These are phyloP conservation scores for Ogataea polymorpha DNA, from an alignment of 805 yeast genomes.

Conservation along the genomic window DNA sequence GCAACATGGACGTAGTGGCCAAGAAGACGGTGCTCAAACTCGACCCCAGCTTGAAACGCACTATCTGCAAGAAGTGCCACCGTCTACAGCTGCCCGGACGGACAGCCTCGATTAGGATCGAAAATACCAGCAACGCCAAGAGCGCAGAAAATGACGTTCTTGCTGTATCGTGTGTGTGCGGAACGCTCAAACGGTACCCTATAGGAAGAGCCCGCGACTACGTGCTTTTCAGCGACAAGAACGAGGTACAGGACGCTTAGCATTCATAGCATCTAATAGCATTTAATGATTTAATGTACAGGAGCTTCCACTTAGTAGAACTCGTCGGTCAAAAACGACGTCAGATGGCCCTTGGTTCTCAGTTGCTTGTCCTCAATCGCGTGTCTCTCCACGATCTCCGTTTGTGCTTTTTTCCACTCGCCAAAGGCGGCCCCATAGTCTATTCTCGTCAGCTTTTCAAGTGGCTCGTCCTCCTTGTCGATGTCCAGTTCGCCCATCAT, in stretches of 20 bases:
- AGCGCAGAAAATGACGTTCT: slow-evolving; percentile 43
- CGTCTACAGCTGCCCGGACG: slow-evolving; percentile 48
- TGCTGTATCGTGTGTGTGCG: slow-evolving; percentile 53
- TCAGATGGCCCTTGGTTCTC: slow-evolving; percentile 20
- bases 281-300: slow-evolving; percentile 3
- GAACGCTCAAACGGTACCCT: slow-evolving; percentile 52
- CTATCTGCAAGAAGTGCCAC: slow-evolving; percentile 66
- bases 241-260: background rate
- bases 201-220: slow-evolving; percentile 54
- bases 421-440: slow-evolving; percentile 59
- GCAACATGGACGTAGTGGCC: slow-evolving; percentile 57
- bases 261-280: slow-evolving; percentile 10
- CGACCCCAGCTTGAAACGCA: slow-evolving; percentile 64
- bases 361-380: slow-evolving; percentile 17
- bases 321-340: slow-evolving; percentile 21
- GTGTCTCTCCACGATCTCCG: slow-evolving; percentile 15
- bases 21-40: slow-evolving; percentile 65
- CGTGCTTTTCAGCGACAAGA: slow-evolving; percentile 43
- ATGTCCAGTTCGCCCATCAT: slow-evolving; percentile 92
- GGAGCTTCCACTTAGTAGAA: slow-evolving; percentile 10
- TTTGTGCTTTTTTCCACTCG: slow-evolving; percentile 24
- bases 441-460: slow-evolving; percentile 53
- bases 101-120: slow-evolving; percentile 37
- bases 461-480: slow-evolving; percentile 73
- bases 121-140: slow-evolving; percentile 38